Evolutionary conservation across 164 flowering plant genomes (phyloP), one percentile per base, ranked within the genome.

Genomic region (Warburgia ugandensis): DNA sequence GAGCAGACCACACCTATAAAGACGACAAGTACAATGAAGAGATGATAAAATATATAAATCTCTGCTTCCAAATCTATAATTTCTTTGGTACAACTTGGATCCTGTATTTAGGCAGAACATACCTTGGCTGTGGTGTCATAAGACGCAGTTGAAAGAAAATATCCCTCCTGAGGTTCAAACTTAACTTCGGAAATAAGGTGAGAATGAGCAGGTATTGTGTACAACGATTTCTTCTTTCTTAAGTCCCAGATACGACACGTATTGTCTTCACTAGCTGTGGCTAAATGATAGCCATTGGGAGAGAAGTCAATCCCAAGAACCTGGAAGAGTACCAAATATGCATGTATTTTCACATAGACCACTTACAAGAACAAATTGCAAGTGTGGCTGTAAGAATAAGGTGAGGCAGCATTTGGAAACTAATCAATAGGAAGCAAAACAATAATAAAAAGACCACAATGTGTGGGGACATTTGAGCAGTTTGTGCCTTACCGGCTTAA

Each of bases 51-150:
- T 26, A 16, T 45, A 25, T 9, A 45, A 13, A 26, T 22, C 8
- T 26, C 6, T 26, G n/a, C n/a, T n/a, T n/a, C n/a, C n/a, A n/a
- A n/a, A n/a, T n/a, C n/a, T n/a, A n/a, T n/a, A n/a, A n/a, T n/a
- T n/a, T n/a, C n/a, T n/a, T n/a, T n/a, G n/a, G n/a, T n/a, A n/a
- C n/a, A n/a, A n/a, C n/a, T n/a, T n/a, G n/a, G n/a, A n/a, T 14
- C 19, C 16, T 8, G 13, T 1, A 8, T 22, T 23, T 23, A 5
- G 13, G 1, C 33, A 48, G 38, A 13, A 0, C 44, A 22, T 48
- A 89, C 99, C 96, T 86, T 88, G 13, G 84, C 92, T 32, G 87
- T 86, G 77, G 67, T 84, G 75, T 94, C 99, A 73, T 74, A 84
- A 4, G 97, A 84, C 33, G 84, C 82, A 26, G 99, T 89, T 35